phyloP scores from a whole-genome alignment of 306 rosid genomes.

The Quercus cerris region DNA sequence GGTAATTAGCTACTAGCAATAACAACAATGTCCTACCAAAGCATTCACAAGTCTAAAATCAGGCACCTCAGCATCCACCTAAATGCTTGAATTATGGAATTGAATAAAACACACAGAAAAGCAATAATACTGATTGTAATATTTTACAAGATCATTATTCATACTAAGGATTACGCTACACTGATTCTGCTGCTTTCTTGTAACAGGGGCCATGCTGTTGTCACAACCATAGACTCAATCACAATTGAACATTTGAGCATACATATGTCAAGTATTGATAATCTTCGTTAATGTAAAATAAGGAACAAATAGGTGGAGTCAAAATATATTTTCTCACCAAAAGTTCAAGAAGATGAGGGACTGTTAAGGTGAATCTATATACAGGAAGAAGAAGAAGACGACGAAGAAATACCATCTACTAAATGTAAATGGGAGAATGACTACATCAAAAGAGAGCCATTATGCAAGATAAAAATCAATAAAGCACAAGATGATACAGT shows the following conservation, averaged over 20 bases:
- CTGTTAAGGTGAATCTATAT: conserved; percentile 4
- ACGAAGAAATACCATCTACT: neutral
- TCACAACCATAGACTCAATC: no score
- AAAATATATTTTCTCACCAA: neutral
- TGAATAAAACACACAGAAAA: neutral
- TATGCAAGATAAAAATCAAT: neutral
- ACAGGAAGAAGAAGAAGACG: neutral
- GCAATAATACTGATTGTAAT: neutral
- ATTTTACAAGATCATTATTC: no score
- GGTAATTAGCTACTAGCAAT: neutral
- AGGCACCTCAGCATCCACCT: neutral
- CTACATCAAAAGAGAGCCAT: neutral
- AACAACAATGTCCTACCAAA: neutral
- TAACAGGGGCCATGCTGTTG: no score
- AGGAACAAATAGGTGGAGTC: neutral
- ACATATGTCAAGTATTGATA: neutral
- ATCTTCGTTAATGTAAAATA: neutral
- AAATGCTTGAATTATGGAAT: conserved; percentile 5
- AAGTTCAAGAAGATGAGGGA: neutral
- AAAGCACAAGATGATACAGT: neutral
- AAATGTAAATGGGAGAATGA: neutral
- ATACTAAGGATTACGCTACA: no score
- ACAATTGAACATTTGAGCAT: neutral
- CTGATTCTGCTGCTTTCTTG: no score
- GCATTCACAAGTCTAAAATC: neutral